Evolutionary conservation across 345 rosid genomes (phyloP).

Genomic region (Litchi chinensis): DNA sequence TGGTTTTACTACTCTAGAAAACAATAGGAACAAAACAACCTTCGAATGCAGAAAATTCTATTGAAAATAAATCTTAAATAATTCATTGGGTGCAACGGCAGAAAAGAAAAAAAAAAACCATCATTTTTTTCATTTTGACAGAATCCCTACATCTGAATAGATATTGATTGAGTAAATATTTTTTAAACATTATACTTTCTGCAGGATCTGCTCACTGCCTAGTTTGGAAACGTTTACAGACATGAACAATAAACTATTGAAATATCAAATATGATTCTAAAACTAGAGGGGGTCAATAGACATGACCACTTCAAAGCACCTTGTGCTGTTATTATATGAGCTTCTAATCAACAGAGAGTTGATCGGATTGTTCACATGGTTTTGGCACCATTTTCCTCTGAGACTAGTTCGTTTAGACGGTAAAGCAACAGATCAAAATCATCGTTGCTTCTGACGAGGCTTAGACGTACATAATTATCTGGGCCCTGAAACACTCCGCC

Average conservation of each 20-base stretch:
- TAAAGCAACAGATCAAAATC: constrained; percentile 51
- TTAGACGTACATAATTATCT: constrained; percentile 47
- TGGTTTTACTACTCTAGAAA: no score
- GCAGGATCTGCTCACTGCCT: neutral
- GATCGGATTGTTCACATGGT: constrained; percentile 18
- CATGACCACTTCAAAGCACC: constrained; percentile 3
- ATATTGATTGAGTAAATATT: no score
- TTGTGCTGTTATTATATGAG: neutral
- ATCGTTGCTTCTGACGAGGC: constrained; percentile 59
- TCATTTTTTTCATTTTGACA: no score
- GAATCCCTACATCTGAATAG: no score
- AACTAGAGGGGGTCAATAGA: constrained; percentile 9
- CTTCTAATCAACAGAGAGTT: constrained; percentile 9
- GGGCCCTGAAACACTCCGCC: constrained; percentile 43
- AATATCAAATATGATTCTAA: neutral
- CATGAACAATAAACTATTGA: neutral
- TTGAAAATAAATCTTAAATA: no score
- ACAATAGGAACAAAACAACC: no score
- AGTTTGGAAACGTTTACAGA: neutral
- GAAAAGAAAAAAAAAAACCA: no score
- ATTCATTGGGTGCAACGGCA: no score
- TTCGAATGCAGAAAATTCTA: no score
- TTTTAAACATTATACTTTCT: neutral
- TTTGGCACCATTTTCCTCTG: constrained; percentile 26
- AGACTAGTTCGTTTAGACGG: constrained; percentile 33